Evolutionary conservation across 75 land plant species (phyloP).

Genomic region (Sequoiadendron giganteum): DNA sequence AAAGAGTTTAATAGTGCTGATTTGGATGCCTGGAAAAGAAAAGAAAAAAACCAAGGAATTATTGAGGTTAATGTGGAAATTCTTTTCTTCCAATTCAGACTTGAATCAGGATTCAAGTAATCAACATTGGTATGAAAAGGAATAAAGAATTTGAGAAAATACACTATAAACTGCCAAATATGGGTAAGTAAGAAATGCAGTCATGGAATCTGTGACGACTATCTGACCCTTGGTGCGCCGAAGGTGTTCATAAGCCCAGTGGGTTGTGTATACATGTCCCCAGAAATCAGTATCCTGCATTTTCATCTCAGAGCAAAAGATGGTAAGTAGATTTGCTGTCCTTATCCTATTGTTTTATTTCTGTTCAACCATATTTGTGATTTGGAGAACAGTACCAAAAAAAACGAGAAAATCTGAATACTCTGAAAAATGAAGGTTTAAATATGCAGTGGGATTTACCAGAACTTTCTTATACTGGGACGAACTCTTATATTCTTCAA

Average conservation of each 20-base stretch:
- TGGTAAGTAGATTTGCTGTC: background rate
- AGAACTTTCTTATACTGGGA: constrained; percentile 10
- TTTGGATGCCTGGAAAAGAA: constrained; percentile 32
- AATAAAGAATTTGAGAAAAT: constrained; percentile 2
- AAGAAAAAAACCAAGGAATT: background rate
- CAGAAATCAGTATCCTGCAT: constrained; percentile 38
- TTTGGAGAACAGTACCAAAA: background rate
- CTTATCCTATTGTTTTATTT: background rate
- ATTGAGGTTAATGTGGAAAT: background rate
- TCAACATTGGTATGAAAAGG: background rate
- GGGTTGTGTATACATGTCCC: constrained; percentile 30
- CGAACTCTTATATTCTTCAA: constrained; percentile 23
- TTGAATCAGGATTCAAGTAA: background rate
- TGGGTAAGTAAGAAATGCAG: constrained; percentile 31
- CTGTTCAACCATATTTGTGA: background rate
- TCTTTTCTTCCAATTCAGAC: background rate
- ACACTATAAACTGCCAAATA: constrained; percentile 34
- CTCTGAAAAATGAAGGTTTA: background rate
- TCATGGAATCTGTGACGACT: constrained; percentile 34
- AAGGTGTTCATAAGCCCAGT: constrained; percentile 33
- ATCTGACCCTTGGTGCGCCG: constrained; percentile 30
- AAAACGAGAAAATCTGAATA: background rate
- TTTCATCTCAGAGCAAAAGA: background rate
- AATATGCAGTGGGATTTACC: constrained; percentile 14
- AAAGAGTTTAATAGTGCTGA: constrained; percentile 29